phyloP scores from a whole-genome alignment of 106 monocot species.

The Vanilla planifolia region DNA sequence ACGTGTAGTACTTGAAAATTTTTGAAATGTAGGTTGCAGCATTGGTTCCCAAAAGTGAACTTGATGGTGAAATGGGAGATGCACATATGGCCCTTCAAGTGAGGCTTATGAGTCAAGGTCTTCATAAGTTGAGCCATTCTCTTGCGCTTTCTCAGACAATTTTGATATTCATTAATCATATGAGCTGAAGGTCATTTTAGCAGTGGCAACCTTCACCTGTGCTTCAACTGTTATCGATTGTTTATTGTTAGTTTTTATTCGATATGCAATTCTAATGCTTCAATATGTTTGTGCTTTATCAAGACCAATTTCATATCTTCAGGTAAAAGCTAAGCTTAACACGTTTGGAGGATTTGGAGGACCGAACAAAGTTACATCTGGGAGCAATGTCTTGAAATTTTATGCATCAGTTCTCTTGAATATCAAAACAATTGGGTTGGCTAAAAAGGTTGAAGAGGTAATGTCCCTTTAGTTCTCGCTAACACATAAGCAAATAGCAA shows the following conservation, averaged over 20 bases:
- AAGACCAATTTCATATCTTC: constrained; percentile 11
- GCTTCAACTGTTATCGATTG: not conserved
- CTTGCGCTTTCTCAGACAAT: constrained; percentile 91
- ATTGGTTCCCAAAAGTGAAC: constrained; percentile 93
- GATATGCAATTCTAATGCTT: not conserved
- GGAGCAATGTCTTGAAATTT: constrained; percentile 96
- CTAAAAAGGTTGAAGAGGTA: constrained; percentile 96
- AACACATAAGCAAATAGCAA: too few species aligned
- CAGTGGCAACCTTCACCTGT: not conserved
- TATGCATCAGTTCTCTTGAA: constrained; percentile 94
- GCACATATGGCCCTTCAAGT: constrained; percentile 97
- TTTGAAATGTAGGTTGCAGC: constrained; percentile 71
- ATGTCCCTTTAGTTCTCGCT: too few species aligned
- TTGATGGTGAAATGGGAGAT: constrained; percentile 99
- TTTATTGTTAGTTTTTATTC: not conserved
- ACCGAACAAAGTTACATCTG: constrained; percentile 90
- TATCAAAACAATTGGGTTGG: constrained; percentile 64
- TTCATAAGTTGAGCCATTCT: constrained; percentile 97
- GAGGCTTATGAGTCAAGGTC: constrained; percentile 98
- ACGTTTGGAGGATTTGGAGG: constrained; percentile 94
- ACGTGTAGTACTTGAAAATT: too few species aligned
- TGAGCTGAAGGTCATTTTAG: constrained; percentile 7
- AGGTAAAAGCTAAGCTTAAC: constrained; percentile 82
- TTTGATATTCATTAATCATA: constrained; percentile 94
- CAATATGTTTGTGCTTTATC: too few species aligned